Percentiles rank a stretch among this genome's conserved stretches.
These are phyloP conservation scores for Collybiopsis confluens DNA, from an alignment of 768 basidiomycete species.

Conservation along the genomic window DNA sequence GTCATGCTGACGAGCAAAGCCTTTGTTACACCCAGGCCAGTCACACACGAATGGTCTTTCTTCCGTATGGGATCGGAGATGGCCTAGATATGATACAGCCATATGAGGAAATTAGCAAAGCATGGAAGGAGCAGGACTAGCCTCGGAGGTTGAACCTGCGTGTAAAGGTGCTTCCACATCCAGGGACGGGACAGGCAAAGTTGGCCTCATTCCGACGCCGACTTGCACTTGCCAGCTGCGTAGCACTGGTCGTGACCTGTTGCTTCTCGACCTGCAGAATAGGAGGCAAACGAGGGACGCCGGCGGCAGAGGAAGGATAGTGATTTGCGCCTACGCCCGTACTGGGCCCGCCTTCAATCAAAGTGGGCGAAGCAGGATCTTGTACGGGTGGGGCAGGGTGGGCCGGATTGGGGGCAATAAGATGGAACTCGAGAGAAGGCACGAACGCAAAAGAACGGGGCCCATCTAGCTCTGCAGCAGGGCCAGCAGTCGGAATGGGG, in stretches of 20 bases:
- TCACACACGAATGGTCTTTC: conserved; percentile 92
- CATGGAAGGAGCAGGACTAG: conserved; percentile 23
- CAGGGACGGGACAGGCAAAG: conserved; percentile 91
- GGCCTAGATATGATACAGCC: conserved; percentile 48
- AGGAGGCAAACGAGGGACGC: conserved; percentile 64
- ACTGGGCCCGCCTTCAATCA: conserved; percentile 24
- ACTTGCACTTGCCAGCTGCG: conserved; percentile 87
- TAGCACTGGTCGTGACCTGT: conserved; percentile 92
- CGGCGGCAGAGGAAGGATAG: conserved; percentile 43
- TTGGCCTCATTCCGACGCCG: conserved; percentile 87
- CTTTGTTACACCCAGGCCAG: conserved; percentile 92
- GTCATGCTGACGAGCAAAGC: conserved; percentile 93
- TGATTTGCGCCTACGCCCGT: conserved; percentile 48
- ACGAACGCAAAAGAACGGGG: conserved; percentile 12
- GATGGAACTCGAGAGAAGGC: conserved; percentile 3
- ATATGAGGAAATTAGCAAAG: neutral
- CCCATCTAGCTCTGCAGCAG: conserved; percentile 13
- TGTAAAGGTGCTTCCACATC: conserved; percentile 97
- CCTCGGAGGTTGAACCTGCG: conserved; percentile 86
- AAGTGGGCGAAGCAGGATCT: conserved; percentile 26
- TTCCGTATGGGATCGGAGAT: conserved; percentile 92
- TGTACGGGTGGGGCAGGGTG: conserved; percentile 7
- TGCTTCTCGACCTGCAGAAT: conserved; percentile 91
- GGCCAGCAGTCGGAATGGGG: conserved; percentile 16
- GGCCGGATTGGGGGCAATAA: neutral